Conservation (phyloP, 768 basidiomycete species). For the Lactarius trivialis region DNA sequence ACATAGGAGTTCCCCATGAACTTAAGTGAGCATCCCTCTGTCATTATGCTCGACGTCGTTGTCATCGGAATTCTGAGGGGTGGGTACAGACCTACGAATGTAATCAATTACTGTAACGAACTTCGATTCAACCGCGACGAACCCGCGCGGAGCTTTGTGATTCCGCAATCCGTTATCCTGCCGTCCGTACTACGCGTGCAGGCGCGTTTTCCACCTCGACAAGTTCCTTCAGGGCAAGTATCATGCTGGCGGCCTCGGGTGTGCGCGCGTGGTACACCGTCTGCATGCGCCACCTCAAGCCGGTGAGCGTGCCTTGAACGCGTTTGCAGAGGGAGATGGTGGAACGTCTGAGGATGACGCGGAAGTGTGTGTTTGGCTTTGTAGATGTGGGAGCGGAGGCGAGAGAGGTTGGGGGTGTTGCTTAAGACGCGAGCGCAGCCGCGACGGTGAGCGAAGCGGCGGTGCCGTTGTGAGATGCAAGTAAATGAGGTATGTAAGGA, state of each 20-base stretch:
- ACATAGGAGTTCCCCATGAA: not conserved
- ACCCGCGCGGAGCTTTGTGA: slow-evolving; percentile 64
- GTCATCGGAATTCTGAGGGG: not conserved
- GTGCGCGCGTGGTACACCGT: slow-evolving; percentile 72
- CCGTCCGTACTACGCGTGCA: slow-evolving; percentile 53
- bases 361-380: slow-evolving; percentile 63
- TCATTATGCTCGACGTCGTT: not conserved
- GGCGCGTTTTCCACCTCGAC: slow-evolving; percentile 84
- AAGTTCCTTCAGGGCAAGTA: slow-evolving; percentile 82
- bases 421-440: no score
- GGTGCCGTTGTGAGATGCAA: no score
- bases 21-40: no score
- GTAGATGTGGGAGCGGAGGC: not conserved
- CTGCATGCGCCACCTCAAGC: no score
- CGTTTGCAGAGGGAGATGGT: no score
- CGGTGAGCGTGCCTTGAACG: slow-evolving; percentile 63
- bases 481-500: slow-evolving; percentile 3
- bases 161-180: slow-evolving; percentile 58
- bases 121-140: slow-evolving; percentile 42
- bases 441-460: no score
- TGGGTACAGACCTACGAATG: not conserved
- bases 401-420: no score
- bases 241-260: slow-evolving; percentile 75
- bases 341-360: slow-evolving; percentile 86
- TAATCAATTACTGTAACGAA: not conserved